Evolutionary conservation across 1,284 basidiomycete genomes (phyloP).

Genomic region (Ceratobasidium sp.): DNA sequence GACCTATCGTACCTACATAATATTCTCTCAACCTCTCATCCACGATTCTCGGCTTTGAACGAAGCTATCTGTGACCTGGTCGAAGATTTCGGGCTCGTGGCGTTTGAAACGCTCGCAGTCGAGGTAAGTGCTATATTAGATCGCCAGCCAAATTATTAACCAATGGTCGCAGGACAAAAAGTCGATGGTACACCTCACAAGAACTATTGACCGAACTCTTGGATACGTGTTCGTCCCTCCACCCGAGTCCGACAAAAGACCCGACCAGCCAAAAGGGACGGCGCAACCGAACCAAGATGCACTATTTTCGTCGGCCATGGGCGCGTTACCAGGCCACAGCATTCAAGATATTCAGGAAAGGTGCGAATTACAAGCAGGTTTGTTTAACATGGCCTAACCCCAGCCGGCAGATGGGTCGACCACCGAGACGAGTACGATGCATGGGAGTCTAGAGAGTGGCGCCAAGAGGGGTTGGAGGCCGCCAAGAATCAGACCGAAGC

Average conservation of each 20-base stretch:
- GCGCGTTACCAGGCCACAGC: slow-evolving; percentile 67
- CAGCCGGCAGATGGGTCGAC: slow-evolving; percentile 46
- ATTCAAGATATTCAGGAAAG: slow-evolving; percentile 88
- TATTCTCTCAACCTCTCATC: slow-evolving; percentile 73
- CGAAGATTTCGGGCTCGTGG: slow-evolving; percentile 94
- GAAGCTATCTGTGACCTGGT: slow-evolving; percentile 91
- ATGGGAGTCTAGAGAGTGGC: slow-evolving; percentile 49
- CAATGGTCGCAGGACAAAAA: slow-evolving; percentile 79
- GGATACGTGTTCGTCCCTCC: slow-evolving; percentile 88
- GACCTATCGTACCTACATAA: slow-evolving; percentile 92
- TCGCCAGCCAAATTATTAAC: neutral
- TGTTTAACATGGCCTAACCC: neutral
- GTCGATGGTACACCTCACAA: slow-evolving; percentile 90
- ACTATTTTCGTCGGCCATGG: slow-evolving; percentile 76
- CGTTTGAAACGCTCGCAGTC: slow-evolving; percentile 97
- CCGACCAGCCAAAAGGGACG: slow-evolving; percentile 61
- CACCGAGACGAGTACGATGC: slow-evolving; percentile 46
- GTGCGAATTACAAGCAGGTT: slow-evolving; percentile 59
- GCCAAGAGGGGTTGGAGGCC: slow-evolving; percentile 45
- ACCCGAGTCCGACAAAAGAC: slow-evolving; percentile 63
- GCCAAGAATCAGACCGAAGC: neutral
- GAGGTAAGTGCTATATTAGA: slow-evolving; percentile 68
- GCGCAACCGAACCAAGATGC: slow-evolving; percentile 72
- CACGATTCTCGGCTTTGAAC: slow-evolving; percentile 84
- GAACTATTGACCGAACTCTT: slow-evolving; percentile 87